These are phyloP conservation scores for Thraustochytrium striatum DNA, from an alignment of 352 stramenopile genomes.

Conservation along the genomic window DNA sequence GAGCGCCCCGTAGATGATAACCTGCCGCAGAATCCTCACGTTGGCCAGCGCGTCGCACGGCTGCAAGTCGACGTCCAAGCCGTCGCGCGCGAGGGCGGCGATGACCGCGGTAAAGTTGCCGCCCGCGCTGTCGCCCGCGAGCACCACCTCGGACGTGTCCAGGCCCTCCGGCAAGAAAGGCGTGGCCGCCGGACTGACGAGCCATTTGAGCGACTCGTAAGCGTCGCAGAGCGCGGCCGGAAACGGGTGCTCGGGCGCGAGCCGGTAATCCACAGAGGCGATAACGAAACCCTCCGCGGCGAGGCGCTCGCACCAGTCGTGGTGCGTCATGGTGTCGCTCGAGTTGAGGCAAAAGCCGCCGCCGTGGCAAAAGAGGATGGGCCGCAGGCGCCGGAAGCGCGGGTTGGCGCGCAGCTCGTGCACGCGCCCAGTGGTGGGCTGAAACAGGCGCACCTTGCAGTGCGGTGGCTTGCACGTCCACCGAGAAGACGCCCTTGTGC, in stretches of 20 bases:
- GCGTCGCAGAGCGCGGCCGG: neutral
- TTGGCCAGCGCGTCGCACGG: neutral
- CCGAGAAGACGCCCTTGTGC: neutral
- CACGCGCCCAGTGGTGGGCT: neutral
- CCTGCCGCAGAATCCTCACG: neutral
- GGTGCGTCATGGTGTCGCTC: neutral
- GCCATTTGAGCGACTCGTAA: neutral
- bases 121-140: constrained; percentile 23
- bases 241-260: constrained; percentile 26
- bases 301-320: neutral
- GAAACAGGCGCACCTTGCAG: neutral
- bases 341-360: constrained; percentile 38
- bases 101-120: constrained; percentile 15
- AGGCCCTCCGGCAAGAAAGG: neutral
- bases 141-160: neutral
- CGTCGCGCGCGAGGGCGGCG: constrained; percentile 1
- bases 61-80: constrained; percentile 11
- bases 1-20: neutral
- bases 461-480: neutral
- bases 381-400: neutral
- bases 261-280: constrained; percentile 20
- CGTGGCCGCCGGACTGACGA: neutral
- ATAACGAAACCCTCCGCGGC: constrained; percentile 11
- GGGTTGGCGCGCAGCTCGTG: neutral
- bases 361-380: constrained; percentile 20